Conservation (phyloP, 805 yeast genomes). For the Kodamaea kaohsiungensis region DNA sequence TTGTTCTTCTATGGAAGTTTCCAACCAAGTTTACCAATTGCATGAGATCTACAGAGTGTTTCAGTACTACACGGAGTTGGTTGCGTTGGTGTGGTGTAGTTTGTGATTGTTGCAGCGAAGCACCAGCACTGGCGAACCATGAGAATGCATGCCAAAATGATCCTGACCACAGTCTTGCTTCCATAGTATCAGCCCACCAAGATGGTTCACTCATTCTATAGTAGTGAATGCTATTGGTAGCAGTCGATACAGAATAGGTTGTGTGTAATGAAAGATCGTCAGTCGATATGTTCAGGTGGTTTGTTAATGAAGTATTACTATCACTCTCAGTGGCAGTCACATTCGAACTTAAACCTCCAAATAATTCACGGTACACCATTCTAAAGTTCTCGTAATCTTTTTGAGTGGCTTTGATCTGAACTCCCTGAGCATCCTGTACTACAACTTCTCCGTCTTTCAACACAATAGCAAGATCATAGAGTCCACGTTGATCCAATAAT, state of each 20-base stretch:
- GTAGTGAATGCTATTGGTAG: background rate
- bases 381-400: constrained; percentile 41
- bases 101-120: background rate
- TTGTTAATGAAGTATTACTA: constrained; percentile 11
- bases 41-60: constrained; percentile 20
- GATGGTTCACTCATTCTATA: constrained; percentile 26
- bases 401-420: constrained; percentile 29
- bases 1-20: constrained; percentile 40
- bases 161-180: constrained; percentile 56
- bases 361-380: constrained; percentile 26
- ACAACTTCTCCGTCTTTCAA: constrained; percentile 18
- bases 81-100: constrained; percentile 8
- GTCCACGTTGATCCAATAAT: constrained; percentile 49
- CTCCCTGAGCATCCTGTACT: constrained; percentile 12
- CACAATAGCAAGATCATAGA: constrained; percentile 49
- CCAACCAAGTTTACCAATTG: constrained; percentile 34
- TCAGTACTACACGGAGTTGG: constrained; percentile 17
- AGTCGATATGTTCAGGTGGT: constrained; percentile 17
- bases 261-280: constrained; percentile 36
- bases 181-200: constrained; percentile 44
- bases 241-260: constrained; percentile 19
- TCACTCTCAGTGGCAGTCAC: background rate
- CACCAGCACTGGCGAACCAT: constrained; percentile 85
- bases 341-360: background rate
- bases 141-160: constrained; percentile 67